Evolutionary conservation across 176 grass and related monocot species (phyloP).

Genomic region (Themeda triandra): DNA sequence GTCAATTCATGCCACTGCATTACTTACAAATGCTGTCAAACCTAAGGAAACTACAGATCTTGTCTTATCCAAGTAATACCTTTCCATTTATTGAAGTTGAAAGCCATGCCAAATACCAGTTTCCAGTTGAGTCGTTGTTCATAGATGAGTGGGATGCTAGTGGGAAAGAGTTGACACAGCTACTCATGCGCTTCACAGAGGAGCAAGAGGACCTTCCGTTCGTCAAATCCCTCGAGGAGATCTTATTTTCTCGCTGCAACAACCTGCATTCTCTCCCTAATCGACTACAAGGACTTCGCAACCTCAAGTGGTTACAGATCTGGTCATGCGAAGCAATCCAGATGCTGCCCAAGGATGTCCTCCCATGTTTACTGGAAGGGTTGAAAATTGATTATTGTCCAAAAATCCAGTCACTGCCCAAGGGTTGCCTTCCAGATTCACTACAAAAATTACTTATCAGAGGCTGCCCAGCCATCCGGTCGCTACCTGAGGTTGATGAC

Average conservation of each 20-base stretch:
- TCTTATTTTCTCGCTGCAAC: fast-evolving
- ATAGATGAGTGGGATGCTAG: too few relatives aligned
- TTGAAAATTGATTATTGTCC: fast-evolving
- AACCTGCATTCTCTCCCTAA: background rate
- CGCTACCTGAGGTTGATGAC: background rate
- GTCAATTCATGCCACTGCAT: too few relatives aligned
- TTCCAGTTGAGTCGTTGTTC: too few relatives aligned
- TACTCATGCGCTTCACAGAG: background rate
- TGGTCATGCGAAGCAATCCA: fast-evolving
- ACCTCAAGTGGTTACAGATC: background rate
- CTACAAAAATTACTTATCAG: background rate
- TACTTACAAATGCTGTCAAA: too few relatives aligned
- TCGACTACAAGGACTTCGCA: background rate
- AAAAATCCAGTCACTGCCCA: background rate
- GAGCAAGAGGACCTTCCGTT: background rate
- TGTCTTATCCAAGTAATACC: too few relatives aligned
- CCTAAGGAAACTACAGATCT: too few relatives aligned
- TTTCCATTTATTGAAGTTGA: too few relatives aligned
- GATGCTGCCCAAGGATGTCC: background rate
- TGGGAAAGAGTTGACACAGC: too few relatives aligned
- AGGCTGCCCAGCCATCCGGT: background rate
- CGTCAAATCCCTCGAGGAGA: background rate
- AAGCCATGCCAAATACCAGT: too few relatives aligned
- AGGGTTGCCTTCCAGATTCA: background rate
- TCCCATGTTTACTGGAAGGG: background rate